phyloP scores from a whole-genome alignment of 441 rosid species.

The Populus tomentosa region DNA sequence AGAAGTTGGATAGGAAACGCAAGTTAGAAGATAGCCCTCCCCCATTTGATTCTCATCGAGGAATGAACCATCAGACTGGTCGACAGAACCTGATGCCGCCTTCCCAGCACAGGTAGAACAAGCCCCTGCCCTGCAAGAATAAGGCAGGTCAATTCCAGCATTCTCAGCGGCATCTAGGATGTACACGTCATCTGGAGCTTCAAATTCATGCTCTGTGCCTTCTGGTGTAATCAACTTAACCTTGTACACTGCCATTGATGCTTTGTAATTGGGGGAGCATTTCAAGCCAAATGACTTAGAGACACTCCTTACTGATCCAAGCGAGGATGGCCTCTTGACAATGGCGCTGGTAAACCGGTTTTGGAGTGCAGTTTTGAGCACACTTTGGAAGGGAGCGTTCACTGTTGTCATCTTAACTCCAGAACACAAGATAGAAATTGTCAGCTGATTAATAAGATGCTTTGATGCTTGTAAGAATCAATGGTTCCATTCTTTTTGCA shows the following conservation, averaged over 20 bases:
- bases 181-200: conserved; percentile 58
- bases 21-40: conserved; percentile 70
- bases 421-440: conserved; percentile 12
- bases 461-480: not conserved
- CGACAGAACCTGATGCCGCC: conserved; percentile 55
- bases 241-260: conserved; percentile 69
- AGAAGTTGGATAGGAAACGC: conserved; percentile 64
- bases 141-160: conserved; percentile 82
- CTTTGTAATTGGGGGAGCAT: conserved; percentile 44
- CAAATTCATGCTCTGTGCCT: conserved; percentile 55
- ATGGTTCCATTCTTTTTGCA: not conserved
- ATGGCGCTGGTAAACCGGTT: conserved; percentile 28
- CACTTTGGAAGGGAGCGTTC: conserved; percentile 30
- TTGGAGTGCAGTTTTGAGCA: conserved; percentile 35
- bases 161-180: conserved; percentile 81
- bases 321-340: conserved; percentile 28
- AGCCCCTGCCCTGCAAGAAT: conserved; percentile 93
- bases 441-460: not conserved
- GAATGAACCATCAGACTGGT: conserved; percentile 79
- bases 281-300: conserved; percentile 60
- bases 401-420: conserved; percentile 48
- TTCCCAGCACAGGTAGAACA: conserved; percentile 86
- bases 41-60: conserved; percentile 59
- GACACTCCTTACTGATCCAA: conserved; percentile 46
- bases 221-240: conserved; percentile 71